phyloP scores from a whole-genome alignment of 768 basidiomycete genomes.

The Sarcodon sp. region DNA sequence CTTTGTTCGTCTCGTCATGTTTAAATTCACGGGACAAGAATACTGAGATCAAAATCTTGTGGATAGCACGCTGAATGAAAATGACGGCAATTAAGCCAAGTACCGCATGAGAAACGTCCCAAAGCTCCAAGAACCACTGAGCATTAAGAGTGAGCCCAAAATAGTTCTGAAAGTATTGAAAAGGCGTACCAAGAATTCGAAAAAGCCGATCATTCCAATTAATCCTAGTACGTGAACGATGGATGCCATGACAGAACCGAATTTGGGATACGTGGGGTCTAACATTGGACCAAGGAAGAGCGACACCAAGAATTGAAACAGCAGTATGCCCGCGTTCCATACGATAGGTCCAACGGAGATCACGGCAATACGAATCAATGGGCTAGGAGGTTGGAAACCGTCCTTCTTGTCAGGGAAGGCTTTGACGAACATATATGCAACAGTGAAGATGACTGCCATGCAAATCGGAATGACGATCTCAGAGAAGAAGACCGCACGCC shows the following conservation, averaged over 20 bases:
- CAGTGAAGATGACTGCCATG: slow-evolving; percentile 77
- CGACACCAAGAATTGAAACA: slow-evolving; percentile 83
- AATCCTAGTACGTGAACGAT: slow-evolving; percentile 77
- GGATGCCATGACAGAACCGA: slow-evolving; percentile 87
- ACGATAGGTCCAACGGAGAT: slow-evolving; percentile 92
- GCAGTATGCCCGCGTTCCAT: slow-evolving; percentile 82
- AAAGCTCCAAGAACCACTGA: slow-evolving; percentile 90
- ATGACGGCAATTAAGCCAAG: slow-evolving; percentile 88
- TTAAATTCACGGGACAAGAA: slow-evolving; percentile 98
- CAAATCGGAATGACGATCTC: slow-evolving; percentile 79
- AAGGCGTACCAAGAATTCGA: slow-evolving; percentile 80
- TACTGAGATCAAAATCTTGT: slow-evolving; percentile 89
- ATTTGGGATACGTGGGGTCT: slow-evolving; percentile 71
- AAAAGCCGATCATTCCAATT: slow-evolving; percentile 84
- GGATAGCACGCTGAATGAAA: slow-evolving; percentile 81
- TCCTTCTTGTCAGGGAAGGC: slow-evolving; percentile 51
- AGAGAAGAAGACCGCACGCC: slow-evolving; percentile 81
- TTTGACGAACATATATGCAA: slow-evolving; percentile 90
- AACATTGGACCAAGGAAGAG: slow-evolving; percentile 90
- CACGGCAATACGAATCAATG: slow-evolving; percentile 86
- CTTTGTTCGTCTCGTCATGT: slow-evolving; percentile 96
- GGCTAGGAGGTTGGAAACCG: slow-evolving; percentile 60
- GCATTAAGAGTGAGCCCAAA: not conserved
- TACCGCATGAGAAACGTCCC: slow-evolving; percentile 87
- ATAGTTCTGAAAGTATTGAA: not conserved